Base-by-base conservation (phyloP, 345 rosid genomes). In the Salix udensis region DNA sequence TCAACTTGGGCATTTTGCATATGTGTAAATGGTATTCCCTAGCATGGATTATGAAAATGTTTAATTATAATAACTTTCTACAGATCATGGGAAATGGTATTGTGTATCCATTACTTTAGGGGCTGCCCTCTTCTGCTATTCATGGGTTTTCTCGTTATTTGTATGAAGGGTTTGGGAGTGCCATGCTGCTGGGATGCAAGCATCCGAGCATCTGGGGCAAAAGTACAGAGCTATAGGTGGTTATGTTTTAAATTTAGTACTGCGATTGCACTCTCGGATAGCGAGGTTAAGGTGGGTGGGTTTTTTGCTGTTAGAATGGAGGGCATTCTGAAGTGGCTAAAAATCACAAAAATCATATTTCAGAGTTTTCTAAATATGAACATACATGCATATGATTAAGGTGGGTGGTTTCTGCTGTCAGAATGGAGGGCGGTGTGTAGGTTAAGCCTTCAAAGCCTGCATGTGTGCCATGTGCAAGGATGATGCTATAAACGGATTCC, bases 401-500 rank as follows among this genome's bases (percentile, higher is more conserved):
- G 3, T 16, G 9, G 40, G 36, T 6, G 11, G 16, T 0, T 34
- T 14, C 2, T 6, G 69, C 69, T 6, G 42, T 18, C 15, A 9
- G 69, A 19, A 30, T 28, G 12, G 70, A 19, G 21, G 71, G 6
- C 26, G 7, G 71, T 39, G 67, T 13, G 39, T 46, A 7, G 19
- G 26, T 28, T 40, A 42, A 65, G 14, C 23, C 50, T 4, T 21
- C 3, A 34, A 69, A 44, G 60, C 67, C 42, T 1, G 78, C 58
- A 55, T 69, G 85, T 71, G 62, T 61, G 76, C 79, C 85, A 75
- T 79, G 85, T 79, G 85, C 72, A 24, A 39, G 77, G 80, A 77
- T 79, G 82, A 79, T 68, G 78, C 15, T 34, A 24, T 26, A 37
- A 52, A 53, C 74, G 70, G 68, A 74, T 72, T 68, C 36, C 9